phyloP scores from a whole-genome alignment of 306 rosid species.

The Corylus avellana region DNA sequence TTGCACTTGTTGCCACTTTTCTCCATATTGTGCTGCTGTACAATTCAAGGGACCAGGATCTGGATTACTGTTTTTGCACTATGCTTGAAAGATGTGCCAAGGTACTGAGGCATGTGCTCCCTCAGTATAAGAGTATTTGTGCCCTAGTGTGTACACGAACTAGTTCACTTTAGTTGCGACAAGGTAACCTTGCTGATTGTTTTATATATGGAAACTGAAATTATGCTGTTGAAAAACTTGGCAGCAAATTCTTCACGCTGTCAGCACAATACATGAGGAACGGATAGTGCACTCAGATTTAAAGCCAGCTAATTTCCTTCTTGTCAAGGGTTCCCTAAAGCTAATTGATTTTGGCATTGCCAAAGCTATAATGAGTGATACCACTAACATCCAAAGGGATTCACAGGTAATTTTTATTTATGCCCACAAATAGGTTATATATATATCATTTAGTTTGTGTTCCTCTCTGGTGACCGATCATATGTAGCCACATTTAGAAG shows the following conservation, averaged over 20 bases:
- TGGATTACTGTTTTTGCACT: background rate
- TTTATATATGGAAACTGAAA: conserved; percentile 13
- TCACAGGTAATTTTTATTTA: conserved; percentile 62
- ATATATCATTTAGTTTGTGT: conserved; percentile 9
- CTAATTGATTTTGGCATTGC: conserved; percentile 96
- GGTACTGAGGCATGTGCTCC: background rate
- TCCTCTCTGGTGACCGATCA: background rate
- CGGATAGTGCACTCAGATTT: conserved; percentile 96
- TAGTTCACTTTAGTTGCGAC: background rate
- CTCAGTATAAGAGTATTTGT: background rate
- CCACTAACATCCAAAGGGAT: conserved; percentile 94
- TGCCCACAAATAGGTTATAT: background rate
- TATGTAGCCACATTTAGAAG: background rate
- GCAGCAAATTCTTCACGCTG: conserved; percentile 96
- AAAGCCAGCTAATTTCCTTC: conserved; percentile 97
- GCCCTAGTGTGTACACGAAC: background rate
- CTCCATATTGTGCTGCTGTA: conserved; percentile 11
- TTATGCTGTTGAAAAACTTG: conserved; percentile 26
- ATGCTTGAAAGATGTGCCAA: background rate
- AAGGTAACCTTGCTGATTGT: background rate
- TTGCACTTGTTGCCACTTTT: background rate
- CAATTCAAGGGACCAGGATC: background rate
- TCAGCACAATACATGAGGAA: conserved; percentile 90
- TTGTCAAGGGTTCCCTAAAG: conserved; percentile 91
- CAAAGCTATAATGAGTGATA: conserved; percentile 94